Evolutionary conservation across 1,284 basidiomycete genomes (phyloP).

Genomic region (Phellopilus nigrolimitatus): DNA sequence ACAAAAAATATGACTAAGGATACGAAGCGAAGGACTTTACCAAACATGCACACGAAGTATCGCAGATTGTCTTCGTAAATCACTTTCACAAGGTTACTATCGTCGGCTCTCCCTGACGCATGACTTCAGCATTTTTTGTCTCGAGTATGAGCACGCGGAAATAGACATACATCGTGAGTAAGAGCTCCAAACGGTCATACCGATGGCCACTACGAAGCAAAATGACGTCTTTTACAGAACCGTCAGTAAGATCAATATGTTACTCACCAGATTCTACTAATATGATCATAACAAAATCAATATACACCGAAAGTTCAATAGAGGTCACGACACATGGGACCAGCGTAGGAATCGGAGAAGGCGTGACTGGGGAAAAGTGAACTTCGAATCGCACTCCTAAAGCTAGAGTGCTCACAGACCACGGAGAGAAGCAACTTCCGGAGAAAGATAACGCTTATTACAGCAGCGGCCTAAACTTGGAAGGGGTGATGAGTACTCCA

Average conservation of each 20-base stretch:
- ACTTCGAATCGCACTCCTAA: background rate
- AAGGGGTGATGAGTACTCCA: background rate
- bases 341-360: constrained; percentile 2
- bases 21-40: background rate
- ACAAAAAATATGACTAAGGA: background rate
- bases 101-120: constrained; percentile 3
- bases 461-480: constrained; percentile 1
- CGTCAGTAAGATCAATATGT: background rate
- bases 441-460: constrained; percentile 1
- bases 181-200: constrained; percentile 8
- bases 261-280: background rate
- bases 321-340: constrained; percentile 3
- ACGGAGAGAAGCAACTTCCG: constrained; percentile 5
- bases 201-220: constrained; percentile 3
- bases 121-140: too few species aligned
- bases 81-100: constrained; percentile 3
- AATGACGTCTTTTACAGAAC: background rate
- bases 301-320: background rate
- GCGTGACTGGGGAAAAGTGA: background rate
- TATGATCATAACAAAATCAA: constrained; percentile 12
- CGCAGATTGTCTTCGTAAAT: constrained; percentile 6
- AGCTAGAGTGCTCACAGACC: background rate
- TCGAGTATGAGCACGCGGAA: too few species aligned
- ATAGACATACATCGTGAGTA: background rate
- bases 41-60: constrained; percentile 12